phyloP scores from a whole-genome alignment of 768 basidiomycete species.

The Dentipellis fragilis region DNA sequence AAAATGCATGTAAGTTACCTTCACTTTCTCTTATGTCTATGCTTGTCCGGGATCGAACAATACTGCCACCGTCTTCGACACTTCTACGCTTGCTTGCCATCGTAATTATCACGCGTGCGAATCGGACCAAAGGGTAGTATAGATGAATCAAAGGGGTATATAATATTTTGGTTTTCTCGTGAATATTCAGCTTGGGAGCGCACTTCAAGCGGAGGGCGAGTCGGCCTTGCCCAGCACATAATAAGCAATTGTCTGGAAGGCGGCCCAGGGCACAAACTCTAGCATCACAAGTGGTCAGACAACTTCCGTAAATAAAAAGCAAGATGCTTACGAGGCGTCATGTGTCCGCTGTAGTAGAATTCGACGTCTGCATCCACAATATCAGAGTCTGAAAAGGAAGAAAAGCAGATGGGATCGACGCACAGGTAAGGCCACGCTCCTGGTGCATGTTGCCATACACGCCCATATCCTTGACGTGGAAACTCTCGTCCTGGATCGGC shows the following conservation, averaged over 20 bases:
- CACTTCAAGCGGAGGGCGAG: neutral
- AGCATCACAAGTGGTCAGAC: neutral
- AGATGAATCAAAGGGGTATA: too few species aligned
- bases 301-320: neutral
- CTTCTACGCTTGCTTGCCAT: too few species aligned
- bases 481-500: constrained; percentile 23
- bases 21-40: too few species aligned
- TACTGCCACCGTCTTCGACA: too few species aligned
- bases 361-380: constrained; percentile 35
- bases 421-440: constrained; percentile 25
- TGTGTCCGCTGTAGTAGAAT: constrained; percentile 48
- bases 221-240: constrained; percentile 4
- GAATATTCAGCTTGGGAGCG: neutral
- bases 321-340: constrained; percentile 41
- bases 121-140: too few species aligned
- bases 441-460: constrained; percentile 22
- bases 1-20: too few species aligned
- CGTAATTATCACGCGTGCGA: too few species aligned
- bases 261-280: constrained; percentile 19
- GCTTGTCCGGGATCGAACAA: too few species aligned
- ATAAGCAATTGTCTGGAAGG: constrained; percentile 10
- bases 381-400: neutral
- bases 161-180: neutral
- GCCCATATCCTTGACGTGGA: constrained; percentile 23
- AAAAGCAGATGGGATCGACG: neutral